Conservation (phyloP, 139 green algal genomes). For the Coelastrella sp. region DNA sequence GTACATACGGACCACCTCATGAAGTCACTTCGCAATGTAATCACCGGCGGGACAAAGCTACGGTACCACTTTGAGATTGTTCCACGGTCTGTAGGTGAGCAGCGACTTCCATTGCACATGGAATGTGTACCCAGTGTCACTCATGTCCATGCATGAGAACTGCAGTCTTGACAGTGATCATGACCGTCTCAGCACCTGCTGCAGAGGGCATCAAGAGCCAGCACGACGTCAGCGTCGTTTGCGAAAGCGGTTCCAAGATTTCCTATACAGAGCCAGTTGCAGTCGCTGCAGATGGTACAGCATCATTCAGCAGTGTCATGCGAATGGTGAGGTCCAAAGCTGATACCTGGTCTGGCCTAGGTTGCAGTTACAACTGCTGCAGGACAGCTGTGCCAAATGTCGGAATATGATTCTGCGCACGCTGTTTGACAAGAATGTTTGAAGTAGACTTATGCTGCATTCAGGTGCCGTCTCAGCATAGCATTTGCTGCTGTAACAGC, state of each 20-base stretch:
- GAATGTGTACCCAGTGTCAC: neutral
- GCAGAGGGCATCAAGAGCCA: neutral
- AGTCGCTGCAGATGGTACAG: neutral
- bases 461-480: too few relatives aligned
- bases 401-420: too few relatives aligned
- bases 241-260: conserved; percentile 34
- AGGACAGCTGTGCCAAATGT: too few relatives aligned
- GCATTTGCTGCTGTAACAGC: neutral
- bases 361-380: neutral
- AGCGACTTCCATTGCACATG: neutral
- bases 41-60: neutral
- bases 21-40: neutral
- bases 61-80: conserved; percentile 45
- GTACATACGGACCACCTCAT: too few relatives aligned
- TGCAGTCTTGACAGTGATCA: too few relatives aligned
- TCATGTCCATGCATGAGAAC: too few relatives aligned
- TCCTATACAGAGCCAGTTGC: conserved; percentile 19
- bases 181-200: neutral
- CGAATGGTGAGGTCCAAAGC: neutral
- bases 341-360: neutral
- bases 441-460: too few relatives aligned
- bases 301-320: conserved; percentile 17
- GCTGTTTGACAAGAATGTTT: too few relatives aligned
- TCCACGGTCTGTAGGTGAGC: conserved; percentile 23
- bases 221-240: conserved; percentile 16